A percentile compares a stretch with the other conserved stretches of the same genome.
phyloP scores from a whole-genome alignment of 1,139 yeast species.

The Sugiyamaella neomexicana region DNA sequence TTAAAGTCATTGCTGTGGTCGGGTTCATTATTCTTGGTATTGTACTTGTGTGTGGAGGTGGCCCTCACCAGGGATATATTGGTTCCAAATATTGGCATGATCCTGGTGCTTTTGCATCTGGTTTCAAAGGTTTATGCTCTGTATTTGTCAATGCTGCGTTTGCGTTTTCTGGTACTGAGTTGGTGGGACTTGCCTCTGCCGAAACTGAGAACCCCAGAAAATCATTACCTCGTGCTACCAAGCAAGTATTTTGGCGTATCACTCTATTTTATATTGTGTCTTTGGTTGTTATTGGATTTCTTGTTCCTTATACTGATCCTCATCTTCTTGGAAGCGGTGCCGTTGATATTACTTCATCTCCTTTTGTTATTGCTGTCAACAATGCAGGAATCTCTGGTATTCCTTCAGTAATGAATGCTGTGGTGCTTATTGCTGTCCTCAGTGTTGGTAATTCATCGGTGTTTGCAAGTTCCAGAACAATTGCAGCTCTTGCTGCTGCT shows the following conservation, averaged over 20 bases:
- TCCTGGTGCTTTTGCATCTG: conserved; percentile 61
- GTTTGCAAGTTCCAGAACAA: conserved; percentile 76
- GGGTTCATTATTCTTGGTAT: conserved; percentile 69
- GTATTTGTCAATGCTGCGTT: conserved; percentile 86
- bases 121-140: conserved; percentile 77
- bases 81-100: conserved; percentile 64
- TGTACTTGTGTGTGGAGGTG: conserved; percentile 66
- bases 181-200: conserved; percentile 75
- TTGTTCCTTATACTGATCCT: conserved; percentile 64
- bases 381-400: conserved; percentile 57
- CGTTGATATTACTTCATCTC: conserved; percentile 62
- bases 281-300: conserved; percentile 59
- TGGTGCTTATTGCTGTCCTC: conserved; percentile 64
- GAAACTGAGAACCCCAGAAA: conserved; percentile 58
- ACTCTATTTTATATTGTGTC: conserved; percentile 63
- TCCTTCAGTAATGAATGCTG: conserved; percentile 71
- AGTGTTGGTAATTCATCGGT: conserved; percentile 76
- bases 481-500: conserved; percentile 76
- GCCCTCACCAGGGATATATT: conserved; percentile 60
- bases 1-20: conserved; percentile 61
- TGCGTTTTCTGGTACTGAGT: conserved; percentile 82
- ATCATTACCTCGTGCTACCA: conserved; percentile 70
- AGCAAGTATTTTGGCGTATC: conserved; percentile 74
- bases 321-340: conserved; percentile 50
- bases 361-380: conserved; percentile 67